Evolutionary conservation across 2,329 filamentous ascomycete genomes (phyloP), one percentile per base, ranked within the genome.

Genomic region (Xylariaceae sp.): DNA sequence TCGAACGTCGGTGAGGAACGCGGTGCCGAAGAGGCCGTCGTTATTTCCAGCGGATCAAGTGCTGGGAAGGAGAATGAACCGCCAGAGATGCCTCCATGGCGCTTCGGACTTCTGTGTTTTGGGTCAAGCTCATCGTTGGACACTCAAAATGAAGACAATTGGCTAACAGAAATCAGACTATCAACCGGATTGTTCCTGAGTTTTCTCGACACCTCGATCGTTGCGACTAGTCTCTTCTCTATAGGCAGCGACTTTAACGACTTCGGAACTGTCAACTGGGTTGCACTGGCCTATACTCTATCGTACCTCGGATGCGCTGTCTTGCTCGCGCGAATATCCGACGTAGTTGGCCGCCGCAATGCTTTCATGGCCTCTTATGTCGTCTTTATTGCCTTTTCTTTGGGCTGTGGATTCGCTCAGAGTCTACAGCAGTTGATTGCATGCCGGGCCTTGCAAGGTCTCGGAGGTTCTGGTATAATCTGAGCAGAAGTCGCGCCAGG

Each of bases 181-280:
- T 70, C 65, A 16, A 58, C 73, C 4, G 77, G 76, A 3, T 65
- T 81, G 1, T 76, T 79, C 39, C 66, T 82, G 36, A 74, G 78
- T 19, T 70, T 79, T 51, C 56, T 80, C n/a, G 78, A 81, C 55
- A 71, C 73, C 2, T 77, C 77, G 3, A 80, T 82, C 29, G 73
- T 82, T 1, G 76, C 78, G 1, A 81, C 78, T 11, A 74, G 73
- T 34, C 58, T 82, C 9, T 74, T 74, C 50, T 65, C 65, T n/a
- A 81, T 81, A 35, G 73, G 71, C 2, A 55, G 53, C 13, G 73
- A 81, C 3, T 75, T 81, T 35, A 42, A 66, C 9, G 63, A 66
- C 12, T 49, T 74, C 3, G 57, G 64, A 9, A 53, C 51, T 3
- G 65, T 76, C 39, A 78, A 75, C 51, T 78, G 74, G 73, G 68